Conservation (phyloP, 192 early-diverging fungal genomes). For the Powellomyces hirtus region DNA sequence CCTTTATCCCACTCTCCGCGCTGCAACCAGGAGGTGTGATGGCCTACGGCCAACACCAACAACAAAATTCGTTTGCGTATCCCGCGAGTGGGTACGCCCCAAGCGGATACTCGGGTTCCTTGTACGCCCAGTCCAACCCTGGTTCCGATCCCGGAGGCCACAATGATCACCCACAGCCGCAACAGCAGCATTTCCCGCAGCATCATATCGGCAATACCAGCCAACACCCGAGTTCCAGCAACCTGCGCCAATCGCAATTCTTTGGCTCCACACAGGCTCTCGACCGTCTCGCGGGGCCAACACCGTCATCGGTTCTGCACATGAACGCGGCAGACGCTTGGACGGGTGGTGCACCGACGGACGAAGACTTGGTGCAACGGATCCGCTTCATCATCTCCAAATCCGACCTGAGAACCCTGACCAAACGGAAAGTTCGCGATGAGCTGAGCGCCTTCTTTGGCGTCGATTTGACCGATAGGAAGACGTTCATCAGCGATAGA, state of each 20-base stretch:
- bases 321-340: background rate
- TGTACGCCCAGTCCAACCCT: background rate
- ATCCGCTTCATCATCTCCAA: slow-evolving; percentile 70
- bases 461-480: slow-evolving; percentile 59
- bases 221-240: background rate
- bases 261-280: slow-evolving; percentile 2
- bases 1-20: background rate
- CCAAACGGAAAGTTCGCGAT: slow-evolving; percentile 80
- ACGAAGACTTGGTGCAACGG: slow-evolving; percentile 71
- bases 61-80: background rate
- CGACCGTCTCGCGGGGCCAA: background rate
- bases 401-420: slow-evolving; percentile 69
- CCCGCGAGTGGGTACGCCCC: background rate
- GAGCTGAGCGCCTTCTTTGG: slow-evolving; percentile 65
- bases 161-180: background rate
- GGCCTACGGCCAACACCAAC: background rate
- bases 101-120: background rate
- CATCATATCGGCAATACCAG: background rate
- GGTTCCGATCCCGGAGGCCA: slow-evolving; percentile 1
- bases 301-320: background rate
- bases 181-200: background rate
- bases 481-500: slow-evolving; percentile 69
- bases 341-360: slow-evolving; percentile 57
- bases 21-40: background rate
- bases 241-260: slow-evolving; percentile 1